Conservation (phyloP, 2,329 filamentous ascomycete species). For the Cladosporium cucumerinum region DNA sequence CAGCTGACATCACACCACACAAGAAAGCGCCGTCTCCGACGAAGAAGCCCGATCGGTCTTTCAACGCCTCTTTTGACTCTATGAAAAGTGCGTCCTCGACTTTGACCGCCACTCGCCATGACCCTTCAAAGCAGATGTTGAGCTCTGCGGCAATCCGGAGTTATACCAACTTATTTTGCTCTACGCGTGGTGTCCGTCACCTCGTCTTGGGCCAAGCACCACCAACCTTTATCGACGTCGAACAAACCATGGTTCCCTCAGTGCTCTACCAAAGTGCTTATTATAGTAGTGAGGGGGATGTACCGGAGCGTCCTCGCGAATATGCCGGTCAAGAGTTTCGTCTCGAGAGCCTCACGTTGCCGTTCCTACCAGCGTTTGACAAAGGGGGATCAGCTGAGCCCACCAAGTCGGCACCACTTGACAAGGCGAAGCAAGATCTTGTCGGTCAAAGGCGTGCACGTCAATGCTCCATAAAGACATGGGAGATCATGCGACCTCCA, state of each 20-base stretch:
- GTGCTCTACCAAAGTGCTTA: conserved; percentile 81
- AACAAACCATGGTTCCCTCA: conserved; percentile 60
- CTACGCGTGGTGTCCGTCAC: conserved; percentile 21
- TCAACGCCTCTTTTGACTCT: not conserved
- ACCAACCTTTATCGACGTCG: conserved; percentile 47
- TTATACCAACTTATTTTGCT: conserved; percentile 27
- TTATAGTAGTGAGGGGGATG: conserved; percentile 79
- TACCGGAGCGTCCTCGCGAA: conserved; percentile 71
- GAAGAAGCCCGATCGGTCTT: not conserved
- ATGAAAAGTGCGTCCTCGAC: not conserved
- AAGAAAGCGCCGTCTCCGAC: not conserved
- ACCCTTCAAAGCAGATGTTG: conserved; percentile 24
- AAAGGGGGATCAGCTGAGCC: conserved; percentile 49
- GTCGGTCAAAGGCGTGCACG: conserved; percentile 52
- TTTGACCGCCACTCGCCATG: conserved; percentile 48
- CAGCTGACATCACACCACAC: not conserved
- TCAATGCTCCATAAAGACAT: conserved; percentile 62
- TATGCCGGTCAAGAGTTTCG: conserved; percentile 87
- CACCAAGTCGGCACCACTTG: conserved; percentile 54
- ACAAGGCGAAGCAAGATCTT: conserved; percentile 52
- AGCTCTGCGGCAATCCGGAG: not conserved
- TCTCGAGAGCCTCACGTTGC: conserved; percentile 69
- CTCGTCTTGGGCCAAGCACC: conserved; percentile 40
- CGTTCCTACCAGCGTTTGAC: conserved; percentile 72
- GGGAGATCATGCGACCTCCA: conserved; percentile 72